Percentiles rank a stretch among this genome's conserved stretches.
Conservation (phyloP, 176 grass and related monocot species). For the Rhipidocladum racemiflorum region DNA sequence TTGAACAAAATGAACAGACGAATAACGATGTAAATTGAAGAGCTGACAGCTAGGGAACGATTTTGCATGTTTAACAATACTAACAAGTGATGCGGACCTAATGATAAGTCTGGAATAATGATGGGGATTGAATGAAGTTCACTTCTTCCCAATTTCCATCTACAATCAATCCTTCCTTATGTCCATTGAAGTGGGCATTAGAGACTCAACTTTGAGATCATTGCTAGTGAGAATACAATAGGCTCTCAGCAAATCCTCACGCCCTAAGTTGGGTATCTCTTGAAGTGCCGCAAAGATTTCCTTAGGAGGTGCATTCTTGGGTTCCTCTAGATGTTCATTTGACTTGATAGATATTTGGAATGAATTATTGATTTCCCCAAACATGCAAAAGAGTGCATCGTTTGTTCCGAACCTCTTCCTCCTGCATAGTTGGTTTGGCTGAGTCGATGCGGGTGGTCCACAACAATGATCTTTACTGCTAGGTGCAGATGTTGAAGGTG, state of each 20-base stretch:
- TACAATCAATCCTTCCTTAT: slow-evolving; percentile 36
- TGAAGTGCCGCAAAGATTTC: slow-evolving; percentile 33
- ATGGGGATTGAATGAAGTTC: not conserved
- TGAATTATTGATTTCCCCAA: slow-evolving; percentile 25
- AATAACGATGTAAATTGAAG: too few species aligned
- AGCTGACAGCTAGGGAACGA: too few species aligned
- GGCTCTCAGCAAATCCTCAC: slow-evolving; percentile 14
- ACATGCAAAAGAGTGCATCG: slow-evolving; percentile 40
- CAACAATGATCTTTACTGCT: slow-evolving; percentile 12
- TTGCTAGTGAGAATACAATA: slow-evolving; percentile 33
- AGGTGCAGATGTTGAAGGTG: slow-evolving; percentile 33
- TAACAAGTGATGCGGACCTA: not conserved
- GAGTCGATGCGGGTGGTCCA: not conserved
- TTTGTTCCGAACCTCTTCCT: slow-evolving; percentile 22
- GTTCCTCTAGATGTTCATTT: slow-evolving; percentile 23
- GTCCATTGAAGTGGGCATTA: slow-evolving; percentile 17
- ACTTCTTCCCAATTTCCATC: slow-evolving; percentile 29
- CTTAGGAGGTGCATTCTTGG: slow-evolving; percentile 8
- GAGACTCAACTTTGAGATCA: slow-evolving; percentile 22
- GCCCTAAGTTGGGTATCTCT: slow-evolving; percentile 29
- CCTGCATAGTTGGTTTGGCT: slow-evolving; percentile 1
- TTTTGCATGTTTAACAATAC: not conserved
- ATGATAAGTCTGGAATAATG: not conserved
- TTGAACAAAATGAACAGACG: not conserved
- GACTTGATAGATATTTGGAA: slow-evolving; percentile 30